Percentiles rank a stretch among this genome's conserved stretches.
phyloP scores from a whole-genome alignment of 78 protist genomes.

The Dictyostelium purpureum region DNA sequence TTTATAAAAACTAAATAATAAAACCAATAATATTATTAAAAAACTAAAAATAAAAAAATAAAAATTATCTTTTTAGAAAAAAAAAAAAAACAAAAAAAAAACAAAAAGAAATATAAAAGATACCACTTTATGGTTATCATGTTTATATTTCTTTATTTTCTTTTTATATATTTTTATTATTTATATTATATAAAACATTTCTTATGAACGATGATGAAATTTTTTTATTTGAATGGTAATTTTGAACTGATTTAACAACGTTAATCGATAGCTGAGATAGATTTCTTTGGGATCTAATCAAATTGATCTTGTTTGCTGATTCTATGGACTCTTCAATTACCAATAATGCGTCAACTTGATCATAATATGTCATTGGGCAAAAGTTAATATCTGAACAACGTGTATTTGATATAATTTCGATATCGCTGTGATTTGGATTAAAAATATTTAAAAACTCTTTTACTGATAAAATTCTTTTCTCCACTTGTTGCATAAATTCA shows the following conservation, averaged over 20 bases:
- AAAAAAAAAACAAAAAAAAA: no score
- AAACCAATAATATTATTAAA: neutral
- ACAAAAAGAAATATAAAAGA: no score
- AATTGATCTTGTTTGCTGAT: neutral
- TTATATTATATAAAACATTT: neutral
- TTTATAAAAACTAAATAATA: slow-evolving; percentile 38
- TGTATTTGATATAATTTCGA: slow-evolving; percentile 25
- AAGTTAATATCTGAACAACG: slow-evolving; percentile 22
- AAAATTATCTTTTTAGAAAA: no score
- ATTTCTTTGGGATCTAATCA: neutral
- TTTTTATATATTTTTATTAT: neutral
- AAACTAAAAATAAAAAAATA: no score
- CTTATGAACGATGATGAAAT: slow-evolving; percentile 11
- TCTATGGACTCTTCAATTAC: neutral
- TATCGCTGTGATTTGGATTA: slow-evolving; percentile 19
- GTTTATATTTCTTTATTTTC: no score
- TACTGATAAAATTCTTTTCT: neutral
- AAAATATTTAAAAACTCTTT: slow-evolving; percentile 6
- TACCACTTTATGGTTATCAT: no score
- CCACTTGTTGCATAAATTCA: slow-evolving; percentile 2
- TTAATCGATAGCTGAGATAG: neutral
- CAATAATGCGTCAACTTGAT: neutral
- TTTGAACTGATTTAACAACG: neutral
- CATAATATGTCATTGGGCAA: slow-evolving; percentile 31
- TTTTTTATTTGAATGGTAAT: neutral